Base-by-base conservation (phyloP, 2,329 filamentous ascomycete genomes). In the Neonectria faginata region DNA sequence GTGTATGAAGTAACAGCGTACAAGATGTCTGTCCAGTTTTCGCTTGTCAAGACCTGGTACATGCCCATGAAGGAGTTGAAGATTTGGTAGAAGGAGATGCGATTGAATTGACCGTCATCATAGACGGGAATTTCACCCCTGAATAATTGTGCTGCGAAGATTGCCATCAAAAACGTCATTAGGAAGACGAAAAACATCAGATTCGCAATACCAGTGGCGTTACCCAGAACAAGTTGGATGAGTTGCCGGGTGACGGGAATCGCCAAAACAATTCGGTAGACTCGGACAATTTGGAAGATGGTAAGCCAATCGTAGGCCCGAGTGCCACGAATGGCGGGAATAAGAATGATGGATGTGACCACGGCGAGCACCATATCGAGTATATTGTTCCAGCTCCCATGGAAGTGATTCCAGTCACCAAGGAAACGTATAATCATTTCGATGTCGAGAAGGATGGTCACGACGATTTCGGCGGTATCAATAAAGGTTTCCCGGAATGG, bases 51-150 rank as follows among this genome's bases (percentile, higher is more conserved):
- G 31, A 99, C 89, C 79, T 97, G 93, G 76, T 99, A 99, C 94
- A 99, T 98, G 61, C 94, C 96, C 16, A 99, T 84, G 75, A 99
- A 99, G 0, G 94, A 92, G 75, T 98, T 98, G 82, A 91, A 99
- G 39, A 99, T 96, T 42, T 93, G 92, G 75, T 89, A 89, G 77
- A 99, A 99, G 0, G 92, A 92, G 45, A 96, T 88, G 22, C 86
- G 80, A 66, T 92, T 89, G 3, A 86, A 79, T 2, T 91, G 82
- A 3, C 89, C 91, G 2, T 82, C 78, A 68, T 93, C 88, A n/a
- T 83, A 72, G 33, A 84, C 73, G 0, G 92, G 91, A 29, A 98
- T 87, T 71, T 97, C 91, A 31, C 94, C 94, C 39, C 96, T 91
- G 74, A 99, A 97, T 4, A 99, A 88, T 77, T 99, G 95, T 1